phyloP scores from a whole-genome alignment of 257 asterid genomes.

The Lantana camara region DNA sequence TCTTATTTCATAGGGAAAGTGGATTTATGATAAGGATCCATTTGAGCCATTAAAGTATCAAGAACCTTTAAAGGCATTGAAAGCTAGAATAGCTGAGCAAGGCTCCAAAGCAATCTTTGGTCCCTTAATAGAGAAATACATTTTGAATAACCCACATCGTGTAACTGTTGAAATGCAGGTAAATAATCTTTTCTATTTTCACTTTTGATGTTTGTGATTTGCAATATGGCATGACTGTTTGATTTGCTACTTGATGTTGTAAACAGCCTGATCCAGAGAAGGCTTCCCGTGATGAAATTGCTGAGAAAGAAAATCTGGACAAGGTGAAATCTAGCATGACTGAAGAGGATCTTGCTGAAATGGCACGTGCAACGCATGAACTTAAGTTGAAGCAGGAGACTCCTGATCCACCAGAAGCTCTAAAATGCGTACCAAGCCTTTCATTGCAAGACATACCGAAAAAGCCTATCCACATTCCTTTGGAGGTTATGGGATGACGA shows the following conservation, averaged over 20 bases:
- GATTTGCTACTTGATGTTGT: conserved; percentile 31
- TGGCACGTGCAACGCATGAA: conserved; percentile 91
- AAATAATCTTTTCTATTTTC: conserved; percentile 20
- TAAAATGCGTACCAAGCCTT: conserved; percentile 87
- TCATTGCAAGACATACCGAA: conserved; percentile 89
- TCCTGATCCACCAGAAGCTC: conserved; percentile 97
- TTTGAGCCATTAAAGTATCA: conserved; percentile 92
- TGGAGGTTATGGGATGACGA: conserved; percentile 66
- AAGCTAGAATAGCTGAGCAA: conserved; percentile 84
- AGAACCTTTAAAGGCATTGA: conserved; percentile 79
- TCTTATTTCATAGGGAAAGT: conserved; percentile 70
- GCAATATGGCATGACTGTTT: conserved; percentile 14
- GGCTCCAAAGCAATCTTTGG: conserved; percentile 97
- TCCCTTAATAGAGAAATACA: conserved; percentile 77
- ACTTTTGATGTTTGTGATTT: conserved; percentile 26
- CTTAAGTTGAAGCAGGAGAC: conserved; percentile 94
- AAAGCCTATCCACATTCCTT: conserved; percentile 71
- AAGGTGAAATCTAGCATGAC: conserved; percentile 88
- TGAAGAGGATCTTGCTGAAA: conserved; percentile 94
- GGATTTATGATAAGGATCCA: conserved; percentile 97
- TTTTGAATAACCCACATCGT: conserved; percentile 77
- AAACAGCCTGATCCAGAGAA: conserved; percentile 94
- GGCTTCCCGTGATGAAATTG: conserved; percentile 84
- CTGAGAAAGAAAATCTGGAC: conserved; percentile 72
- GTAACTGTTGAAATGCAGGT: conserved; percentile 99